Evolutionary conservation across 768 basidiomycete species (phyloP).

Genomic region (Psilocybe sp.): DNA sequence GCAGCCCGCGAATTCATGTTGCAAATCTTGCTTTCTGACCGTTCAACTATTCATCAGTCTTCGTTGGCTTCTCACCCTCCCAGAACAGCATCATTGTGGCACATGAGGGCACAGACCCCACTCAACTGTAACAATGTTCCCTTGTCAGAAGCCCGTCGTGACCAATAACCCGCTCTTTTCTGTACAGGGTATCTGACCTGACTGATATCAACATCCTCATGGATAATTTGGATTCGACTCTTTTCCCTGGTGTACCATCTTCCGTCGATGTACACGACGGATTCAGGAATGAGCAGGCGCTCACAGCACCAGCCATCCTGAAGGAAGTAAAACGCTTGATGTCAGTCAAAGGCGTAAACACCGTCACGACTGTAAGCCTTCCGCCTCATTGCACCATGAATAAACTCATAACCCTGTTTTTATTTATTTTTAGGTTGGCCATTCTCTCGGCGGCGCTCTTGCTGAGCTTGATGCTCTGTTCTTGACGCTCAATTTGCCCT

Average conservation of each 20-base stretch:
- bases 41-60: slow-evolving; percentile 30
- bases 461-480: slow-evolving; percentile 50
- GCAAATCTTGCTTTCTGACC: slow-evolving; percentile 43
- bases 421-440: slow-evolving; percentile 33
- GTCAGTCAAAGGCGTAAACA: slow-evolving; percentile 20
- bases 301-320: slow-evolving; percentile 33
- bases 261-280: slow-evolving; percentile 45
- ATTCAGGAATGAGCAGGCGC: slow-evolving; percentile 45
- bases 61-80: slow-evolving; percentile 52
- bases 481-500: slow-evolving; percentile 45
- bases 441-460: slow-evolving; percentile 52
- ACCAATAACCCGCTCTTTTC: slow-evolving; percentile 44
- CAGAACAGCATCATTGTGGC: slow-evolving; percentile 51
- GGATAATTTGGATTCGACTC: slow-evolving; percentile 32
- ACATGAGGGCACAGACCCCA: slow-evolving; percentile 60
- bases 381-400: not conserved
- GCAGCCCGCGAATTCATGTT: slow-evolving; percentile 25
- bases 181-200: slow-evolving; percentile 39
- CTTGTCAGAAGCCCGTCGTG: slow-evolving; percentile 40
- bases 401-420: not conserved
- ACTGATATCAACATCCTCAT: slow-evolving; percentile 43
- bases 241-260: slow-evolving; percentile 48
- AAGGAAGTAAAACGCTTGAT: slow-evolving; percentile 39
- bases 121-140: slow-evolving; percentile 36
- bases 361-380: slow-evolving; percentile 36